Percentiles rank a stretch among this genome's conserved stretches.
Conservation (phyloP, 2,329 filamentous ascomycete species). For the Fusarium foetens region DNA sequence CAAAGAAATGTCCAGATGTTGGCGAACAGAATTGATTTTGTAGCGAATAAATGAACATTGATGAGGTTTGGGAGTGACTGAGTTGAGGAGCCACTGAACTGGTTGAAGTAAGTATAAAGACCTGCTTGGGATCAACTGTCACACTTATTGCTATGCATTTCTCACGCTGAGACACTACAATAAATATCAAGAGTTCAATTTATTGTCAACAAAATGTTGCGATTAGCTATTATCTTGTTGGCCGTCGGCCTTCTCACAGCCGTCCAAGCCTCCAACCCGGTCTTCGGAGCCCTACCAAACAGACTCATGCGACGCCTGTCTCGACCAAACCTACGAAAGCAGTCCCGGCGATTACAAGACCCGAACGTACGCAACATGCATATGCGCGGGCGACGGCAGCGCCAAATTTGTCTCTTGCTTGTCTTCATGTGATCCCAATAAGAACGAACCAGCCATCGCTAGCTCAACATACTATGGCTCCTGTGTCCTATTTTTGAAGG, state of each 20-base stretch:
- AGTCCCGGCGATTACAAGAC: neutral
- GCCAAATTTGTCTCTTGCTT: neutral
- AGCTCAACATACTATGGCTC: neutral
- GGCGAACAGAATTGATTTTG: neutral
- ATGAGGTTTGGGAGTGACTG: neutral
- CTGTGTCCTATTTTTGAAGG: neutral
- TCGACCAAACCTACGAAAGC: neutral
- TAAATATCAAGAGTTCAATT: no score
- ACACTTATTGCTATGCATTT: no score
- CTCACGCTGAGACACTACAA: no score
- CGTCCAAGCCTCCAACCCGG: neutral
- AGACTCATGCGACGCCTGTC: neutral
- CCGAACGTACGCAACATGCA: neutral
- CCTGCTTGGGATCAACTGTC: no score
- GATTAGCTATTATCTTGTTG: neutral
- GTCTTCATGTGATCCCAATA: neutral
- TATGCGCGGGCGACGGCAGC: neutral
- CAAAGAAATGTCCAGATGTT: neutral
- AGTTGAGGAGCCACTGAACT: no score
- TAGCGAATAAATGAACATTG: neutral
- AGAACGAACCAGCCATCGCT: neutral
- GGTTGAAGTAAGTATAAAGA: no score
- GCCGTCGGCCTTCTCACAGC: neutral
- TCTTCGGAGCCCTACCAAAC: neutral
- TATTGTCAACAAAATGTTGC: neutral